These are phyloP conservation scores for Hypoxylon rubiginosum DNA, from an alignment of 2,329 filamentous ascomycete genomes.

Conservation along the genomic window DNA sequence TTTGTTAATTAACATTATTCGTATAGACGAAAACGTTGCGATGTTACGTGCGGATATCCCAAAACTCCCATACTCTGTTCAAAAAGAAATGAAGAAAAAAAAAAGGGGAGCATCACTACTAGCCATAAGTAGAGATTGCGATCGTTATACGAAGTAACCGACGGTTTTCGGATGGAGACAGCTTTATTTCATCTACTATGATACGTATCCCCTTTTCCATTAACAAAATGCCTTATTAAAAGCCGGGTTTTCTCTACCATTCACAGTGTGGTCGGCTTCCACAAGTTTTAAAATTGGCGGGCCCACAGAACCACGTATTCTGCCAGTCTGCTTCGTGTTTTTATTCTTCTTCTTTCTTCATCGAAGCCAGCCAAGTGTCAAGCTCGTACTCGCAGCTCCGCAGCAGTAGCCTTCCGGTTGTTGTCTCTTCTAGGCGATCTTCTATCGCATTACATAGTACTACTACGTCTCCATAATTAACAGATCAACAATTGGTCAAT, in stretches of 20 bases:
- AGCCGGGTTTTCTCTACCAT: not conserved
- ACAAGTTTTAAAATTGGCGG: constrained; percentile 2
- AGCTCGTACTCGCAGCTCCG: constrained; percentile 21
- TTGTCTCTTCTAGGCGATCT: not conserved
- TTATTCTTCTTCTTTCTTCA: constrained; percentile 7
- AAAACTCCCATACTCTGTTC: constrained; percentile 11
- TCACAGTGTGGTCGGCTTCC: not conserved
- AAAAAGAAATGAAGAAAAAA: not conserved
- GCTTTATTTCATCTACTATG: constrained; percentile 14
- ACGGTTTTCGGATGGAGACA: no score
- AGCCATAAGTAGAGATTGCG: constrained; percentile 9
- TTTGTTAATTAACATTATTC: constrained; percentile 1
- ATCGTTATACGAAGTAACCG: not conserved
- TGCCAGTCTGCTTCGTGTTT: constrained; percentile 10
- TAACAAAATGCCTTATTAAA: not conserved
- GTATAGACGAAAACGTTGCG: constrained; percentile 12
- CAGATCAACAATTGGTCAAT: constrained; percentile 11
- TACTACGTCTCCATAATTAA: constrained; percentile 1
- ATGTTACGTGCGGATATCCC: constrained; percentile 14
- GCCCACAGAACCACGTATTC: not conserved
- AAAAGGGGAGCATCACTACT: not conserved
- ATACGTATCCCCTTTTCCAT: constrained; percentile 12
- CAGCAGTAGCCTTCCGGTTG: constrained; percentile 3
- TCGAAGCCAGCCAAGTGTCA: constrained; percentile 17
- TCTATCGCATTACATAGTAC: constrained; percentile 2